Evolutionary conservation across 495 filamentous ascomycete genomes (phyloP), one percentile per base, ranked within the genome.

Genomic region (Daldinia bambusicola): DNA sequence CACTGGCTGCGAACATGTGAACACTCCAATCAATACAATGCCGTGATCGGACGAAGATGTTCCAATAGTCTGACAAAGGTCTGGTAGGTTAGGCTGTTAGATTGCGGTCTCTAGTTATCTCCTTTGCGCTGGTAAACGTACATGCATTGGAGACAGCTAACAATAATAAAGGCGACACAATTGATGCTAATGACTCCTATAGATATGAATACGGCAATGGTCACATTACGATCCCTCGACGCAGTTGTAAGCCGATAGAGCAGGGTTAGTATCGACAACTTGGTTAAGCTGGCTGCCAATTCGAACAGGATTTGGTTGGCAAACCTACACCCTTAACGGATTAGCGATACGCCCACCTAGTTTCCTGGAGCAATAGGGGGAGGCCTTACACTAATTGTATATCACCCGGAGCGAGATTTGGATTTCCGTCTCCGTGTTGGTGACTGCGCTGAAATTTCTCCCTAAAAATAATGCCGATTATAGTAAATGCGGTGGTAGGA

Each of bases 231-330:
- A 20, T 64, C 63, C 20, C 64, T 66, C 10, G 72, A 64, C 20
- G 66, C 74, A 6, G 70, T 53, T 1, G 75, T 70, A 12, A 81
- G 61, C 8, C 77, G 75, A 50, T 78, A 72, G n/a, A 77, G 71
- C 16, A 89, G 85, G 75, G 82, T 85, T 7, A 89, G 76, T 22
- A 89, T 79, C 1, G 87, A 89, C 26, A 89, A 75, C 38, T 89
- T 87, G 32, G 85, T 88, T 30, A 88, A 77, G 13, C 75, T 81
- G 2, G 87, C 84, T 2, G 87, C 79, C 32, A 86, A 10, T 0
- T 82, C 83, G 72, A 89, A 90, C 20, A 84, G 72, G 9, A 87
- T 79, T 66, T 87, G 82, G 50, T 84, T 86, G 9, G 77, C 72
- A 41, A 89, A 75, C 16, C 86, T 78, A 10, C 9, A 36, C 1